Evolutionary conservation across 164 flowering plant genomes (phyloP).

Genomic region (Aristolochia contorta): DNA sequence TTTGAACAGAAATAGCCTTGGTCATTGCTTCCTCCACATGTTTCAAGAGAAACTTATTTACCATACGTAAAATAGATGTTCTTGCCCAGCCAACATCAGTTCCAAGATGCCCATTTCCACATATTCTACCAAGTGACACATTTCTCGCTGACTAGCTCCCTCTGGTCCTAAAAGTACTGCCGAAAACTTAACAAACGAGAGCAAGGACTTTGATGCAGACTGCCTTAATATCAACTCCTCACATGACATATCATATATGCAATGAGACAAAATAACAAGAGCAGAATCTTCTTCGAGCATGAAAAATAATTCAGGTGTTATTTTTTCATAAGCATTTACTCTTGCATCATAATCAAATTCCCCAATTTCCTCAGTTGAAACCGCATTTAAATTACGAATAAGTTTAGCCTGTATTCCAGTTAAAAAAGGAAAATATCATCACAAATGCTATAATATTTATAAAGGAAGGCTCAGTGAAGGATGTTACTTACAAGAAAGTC

Average conservation of each 20-base stretch:
- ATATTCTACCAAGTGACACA: conserved; percentile 1
- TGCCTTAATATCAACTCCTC: conserved; percentile 63
- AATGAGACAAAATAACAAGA: conserved; percentile 60
- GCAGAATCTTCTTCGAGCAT: conserved; percentile 39
- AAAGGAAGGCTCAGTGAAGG: background rate
- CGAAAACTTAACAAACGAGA: conserved; percentile 58
- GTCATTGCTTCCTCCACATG: conserved; percentile 69
- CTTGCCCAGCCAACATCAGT: conserved; percentile 42
- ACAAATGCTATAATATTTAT: conserved; percentile 2
- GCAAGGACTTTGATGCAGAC: conserved; percentile 55
- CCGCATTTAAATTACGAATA: conserved; percentile 57
- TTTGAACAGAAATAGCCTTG: conserved; percentile 38
- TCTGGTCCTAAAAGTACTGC: conserved; percentile 25
- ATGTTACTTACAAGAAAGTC: conserved; percentile 39
- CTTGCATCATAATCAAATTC: conserved; percentile 65
- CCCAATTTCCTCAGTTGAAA: conserved; percentile 49
- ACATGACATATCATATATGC: conserved; percentile 71
- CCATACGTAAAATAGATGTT: conserved; percentile 25
- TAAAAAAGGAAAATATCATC: background rate
- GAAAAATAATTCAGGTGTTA: conserved; percentile 35
- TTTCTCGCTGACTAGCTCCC: conserved; percentile 9
- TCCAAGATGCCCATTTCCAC: conserved; percentile 1
- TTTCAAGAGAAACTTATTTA: conserved; percentile 56
- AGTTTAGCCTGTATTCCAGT: conserved; percentile 53
- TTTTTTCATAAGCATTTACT: conserved; percentile 55